Conservation (phyloP, 805 yeast species). For the Sungouiella thailandica region DNA sequence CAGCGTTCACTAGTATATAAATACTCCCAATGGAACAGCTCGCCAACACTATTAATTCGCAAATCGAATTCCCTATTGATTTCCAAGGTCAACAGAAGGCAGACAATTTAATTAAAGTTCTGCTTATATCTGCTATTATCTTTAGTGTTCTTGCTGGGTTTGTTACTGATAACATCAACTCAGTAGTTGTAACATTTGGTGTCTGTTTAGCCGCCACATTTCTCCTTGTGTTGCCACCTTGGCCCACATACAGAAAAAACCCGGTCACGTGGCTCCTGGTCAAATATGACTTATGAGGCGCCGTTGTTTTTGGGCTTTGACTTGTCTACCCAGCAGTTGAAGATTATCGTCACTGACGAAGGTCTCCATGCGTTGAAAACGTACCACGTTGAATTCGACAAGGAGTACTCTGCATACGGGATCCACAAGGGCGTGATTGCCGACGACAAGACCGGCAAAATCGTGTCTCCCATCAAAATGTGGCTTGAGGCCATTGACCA, state of each 20-base stretch:
- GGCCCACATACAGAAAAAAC: constrained; percentile 48
- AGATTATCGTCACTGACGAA: constrained; percentile 60
- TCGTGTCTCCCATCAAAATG: constrained; percentile 80
- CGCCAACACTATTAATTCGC: constrained; percentile 7
- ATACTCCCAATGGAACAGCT: constrained; percentile 12
- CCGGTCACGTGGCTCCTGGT: constrained; percentile 46
- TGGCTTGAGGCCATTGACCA: constrained; percentile 82
- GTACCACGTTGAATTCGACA: constrained; percentile 69
- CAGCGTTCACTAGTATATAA: not conserved
- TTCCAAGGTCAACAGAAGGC: constrained; percentile 50
- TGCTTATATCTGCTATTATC: constrained; percentile 24
- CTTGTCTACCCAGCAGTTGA: constrained; percentile 84
- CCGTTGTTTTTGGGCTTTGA: constrained; percentile 65
- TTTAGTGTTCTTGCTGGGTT: constrained; percentile 47
- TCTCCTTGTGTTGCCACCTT: constrained; percentile 48
- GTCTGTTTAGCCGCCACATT: constrained; percentile 27
- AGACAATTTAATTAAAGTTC: constrained; percentile 20
- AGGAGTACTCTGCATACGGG: constrained; percentile 53
- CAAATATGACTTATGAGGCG: constrained; percentile 18
- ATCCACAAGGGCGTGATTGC: constrained; percentile 71
- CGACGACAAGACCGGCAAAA: constrained; percentile 50
- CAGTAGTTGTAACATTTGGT: constrained; percentile 36
- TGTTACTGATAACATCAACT: constrained; percentile 38
- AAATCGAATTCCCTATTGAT: constrained; percentile 41
- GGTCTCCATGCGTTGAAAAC: constrained; percentile 49